Percentiles rank a stretch among this genome's conserved stretches.
Evolutionary conservation across 2,329 filamentous ascomycete genomes (phyloP).

Genomic region (Erysiphe pulchra): DNA sequence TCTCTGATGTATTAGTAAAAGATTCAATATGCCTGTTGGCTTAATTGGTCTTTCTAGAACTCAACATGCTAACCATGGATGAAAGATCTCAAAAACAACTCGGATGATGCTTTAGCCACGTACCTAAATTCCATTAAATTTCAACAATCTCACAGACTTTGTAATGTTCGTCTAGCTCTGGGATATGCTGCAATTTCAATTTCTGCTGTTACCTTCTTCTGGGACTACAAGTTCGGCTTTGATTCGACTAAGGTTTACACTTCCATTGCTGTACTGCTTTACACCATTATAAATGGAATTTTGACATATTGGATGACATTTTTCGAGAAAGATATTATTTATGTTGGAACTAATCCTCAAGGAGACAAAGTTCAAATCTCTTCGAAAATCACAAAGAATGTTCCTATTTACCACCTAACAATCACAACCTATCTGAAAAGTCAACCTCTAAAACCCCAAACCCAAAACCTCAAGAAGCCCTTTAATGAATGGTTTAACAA

Average conservation of each 20-base stretch:
- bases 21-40: not conserved
- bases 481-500: constrained; percentile 59
- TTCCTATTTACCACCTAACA: constrained; percentile 54
- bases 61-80: not conserved
- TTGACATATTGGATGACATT: constrained; percentile 68
- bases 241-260: constrained; percentile 65
- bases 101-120: constrained; percentile 79
- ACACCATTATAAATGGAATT: constrained; percentile 51
- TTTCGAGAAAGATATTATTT: constrained; percentile 62
- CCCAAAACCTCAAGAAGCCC: constrained; percentile 23
- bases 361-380: constrained; percentile 52
- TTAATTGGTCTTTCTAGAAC: not conserved
- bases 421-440: constrained; percentile 20
- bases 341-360: constrained; percentile 38
- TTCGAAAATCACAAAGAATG: constrained; percentile 51
- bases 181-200: constrained; percentile 65
- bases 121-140: constrained; percentile 81
- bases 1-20: no score
- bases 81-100: constrained; percentile 83
- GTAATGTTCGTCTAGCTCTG: constrained; percentile 58
- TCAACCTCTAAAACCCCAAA: constrained; percentile 12
- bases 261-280: constrained; percentile 49
- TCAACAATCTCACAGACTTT: constrained; percentile 52
- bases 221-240: constrained; percentile 82
- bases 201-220: constrained; percentile 61